phyloP scores from a whole-genome alignment of 2,329 filamentous ascomycete genomes.

The Aureobasidium pullulans region DNA sequence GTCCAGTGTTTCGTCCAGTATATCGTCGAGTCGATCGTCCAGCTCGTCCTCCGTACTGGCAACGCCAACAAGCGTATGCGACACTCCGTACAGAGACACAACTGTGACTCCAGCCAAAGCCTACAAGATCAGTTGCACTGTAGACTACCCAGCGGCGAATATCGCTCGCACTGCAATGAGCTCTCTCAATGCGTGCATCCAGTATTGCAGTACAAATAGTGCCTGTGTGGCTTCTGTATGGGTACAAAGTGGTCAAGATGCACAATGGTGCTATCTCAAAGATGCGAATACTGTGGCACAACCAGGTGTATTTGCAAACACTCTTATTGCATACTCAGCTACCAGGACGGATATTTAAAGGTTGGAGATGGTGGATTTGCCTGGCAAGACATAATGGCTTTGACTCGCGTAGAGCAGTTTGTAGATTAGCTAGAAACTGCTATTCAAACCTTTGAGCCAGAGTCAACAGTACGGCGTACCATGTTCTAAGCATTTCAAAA shows the following conservation, averaged over 20 bases:
- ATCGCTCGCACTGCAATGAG: not conserved
- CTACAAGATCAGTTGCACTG: not conserved
- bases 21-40: not conserved
- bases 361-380: too few species aligned
- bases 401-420: too few species aligned
- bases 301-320: not conserved
- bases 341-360: not conserved
- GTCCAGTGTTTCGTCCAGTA: too few species aligned
- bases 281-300: not conserved
- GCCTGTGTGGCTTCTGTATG: not conserved
- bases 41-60: not conserved
- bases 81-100: not conserved
- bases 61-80: not conserved
- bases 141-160: not conserved
- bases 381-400: too few species aligned
- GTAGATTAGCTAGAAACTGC: too few species aligned
- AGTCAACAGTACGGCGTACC: too few species aligned
- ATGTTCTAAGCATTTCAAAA: too few species aligned
- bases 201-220: not conserved
- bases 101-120: not conserved
- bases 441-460: too few species aligned
- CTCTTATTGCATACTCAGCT: not conserved
- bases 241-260: not conserved
- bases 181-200: not conserved
- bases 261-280: not conserved